These are phyloP conservation scores for Zygosaccharomyces sapae DNA, from an alignment of 1,139 yeast species.

Conservation along the genomic window DNA sequence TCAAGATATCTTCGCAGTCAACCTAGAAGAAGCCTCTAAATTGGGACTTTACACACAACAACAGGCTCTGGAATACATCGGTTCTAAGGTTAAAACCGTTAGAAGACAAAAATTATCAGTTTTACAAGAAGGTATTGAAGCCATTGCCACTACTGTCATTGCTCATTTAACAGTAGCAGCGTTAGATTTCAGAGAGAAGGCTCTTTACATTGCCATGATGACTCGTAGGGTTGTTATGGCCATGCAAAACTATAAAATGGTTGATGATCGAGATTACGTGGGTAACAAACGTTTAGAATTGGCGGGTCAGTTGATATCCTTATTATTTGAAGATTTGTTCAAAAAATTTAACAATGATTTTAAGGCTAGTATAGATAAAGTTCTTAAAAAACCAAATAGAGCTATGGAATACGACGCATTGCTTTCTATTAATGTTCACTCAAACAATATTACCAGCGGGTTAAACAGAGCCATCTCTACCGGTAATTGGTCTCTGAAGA, in stretches of 20 bases:
- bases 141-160: constrained; percentile 91
- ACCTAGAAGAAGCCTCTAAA: constrained; percentile 90
- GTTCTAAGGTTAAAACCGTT: constrained; percentile 85
- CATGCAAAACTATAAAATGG: constrained; percentile 89
- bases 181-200: constrained; percentile 88
- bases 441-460: constrained; percentile 90
- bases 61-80: constrained; percentile 88
- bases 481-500: constrained; percentile 97
- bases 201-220: constrained; percentile 92
- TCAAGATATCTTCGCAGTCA: constrained; percentile 88
- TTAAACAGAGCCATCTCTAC: constrained; percentile 95
- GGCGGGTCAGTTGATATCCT: constrained; percentile 95
- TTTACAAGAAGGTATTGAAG: constrained; percentile 94
- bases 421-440: constrained; percentile 80
- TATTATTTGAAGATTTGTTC: constrained; percentile 91
- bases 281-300: constrained; percentile 96
- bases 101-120: constrained; percentile 81
- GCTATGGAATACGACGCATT: constrained; percentile 95
- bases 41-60: constrained; percentile 85
- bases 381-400: constrained; percentile 86
- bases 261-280: constrained; percentile 96
- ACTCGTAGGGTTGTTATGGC: constrained; percentile 95
- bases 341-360: constrained; percentile 93
- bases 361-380: constrained; percentile 90
- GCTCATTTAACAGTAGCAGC: constrained; percentile 89